Conservation (phyloP, 306 rosid species). For the Vachellia collinsii region DNA sequence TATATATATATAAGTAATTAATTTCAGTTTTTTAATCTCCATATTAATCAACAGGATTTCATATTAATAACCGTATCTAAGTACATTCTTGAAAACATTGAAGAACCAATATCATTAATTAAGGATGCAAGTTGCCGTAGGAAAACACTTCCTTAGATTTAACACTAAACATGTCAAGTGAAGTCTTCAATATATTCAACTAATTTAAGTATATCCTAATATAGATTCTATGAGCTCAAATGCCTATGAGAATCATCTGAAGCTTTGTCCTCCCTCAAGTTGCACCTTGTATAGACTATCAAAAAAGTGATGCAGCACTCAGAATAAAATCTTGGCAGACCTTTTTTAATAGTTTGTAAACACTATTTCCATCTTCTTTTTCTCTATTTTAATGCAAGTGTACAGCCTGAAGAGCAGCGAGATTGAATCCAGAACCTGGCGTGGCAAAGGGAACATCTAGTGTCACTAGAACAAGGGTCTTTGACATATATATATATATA, state of each 20-base stretch:
- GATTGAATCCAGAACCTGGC: too few species aligned
- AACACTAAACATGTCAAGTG: background rate
- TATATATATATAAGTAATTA: too few species aligned
- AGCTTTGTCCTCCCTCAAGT: background rate
- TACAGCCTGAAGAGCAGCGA: too few species aligned
- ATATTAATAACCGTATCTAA: too few species aligned
- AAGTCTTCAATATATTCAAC: background rate
- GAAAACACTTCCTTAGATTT: background rate
- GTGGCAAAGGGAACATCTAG: too few species aligned
- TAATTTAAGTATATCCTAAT: background rate
- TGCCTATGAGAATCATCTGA: background rate
- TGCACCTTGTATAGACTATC: background rate
- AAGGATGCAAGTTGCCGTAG: background rate
- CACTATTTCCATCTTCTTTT: background rate
- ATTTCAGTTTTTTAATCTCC: too few species aligned
- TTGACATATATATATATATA: too few species aligned
- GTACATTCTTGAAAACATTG: too few species aligned
- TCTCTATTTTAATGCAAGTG: too few species aligned
- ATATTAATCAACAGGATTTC: too few species aligned
- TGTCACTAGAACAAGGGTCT: too few species aligned
- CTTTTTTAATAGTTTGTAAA: background rate
- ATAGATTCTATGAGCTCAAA: slow-evolving; percentile 6
- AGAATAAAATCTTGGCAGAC: too few species aligned
- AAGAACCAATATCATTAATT: background rate
- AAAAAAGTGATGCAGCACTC: background rate